Evolutionary conservation across 495 filamentous ascomycete species (phyloP), one percentile per base, ranked within the genome.

Genomic region (Neurospora terricola): DNA sequence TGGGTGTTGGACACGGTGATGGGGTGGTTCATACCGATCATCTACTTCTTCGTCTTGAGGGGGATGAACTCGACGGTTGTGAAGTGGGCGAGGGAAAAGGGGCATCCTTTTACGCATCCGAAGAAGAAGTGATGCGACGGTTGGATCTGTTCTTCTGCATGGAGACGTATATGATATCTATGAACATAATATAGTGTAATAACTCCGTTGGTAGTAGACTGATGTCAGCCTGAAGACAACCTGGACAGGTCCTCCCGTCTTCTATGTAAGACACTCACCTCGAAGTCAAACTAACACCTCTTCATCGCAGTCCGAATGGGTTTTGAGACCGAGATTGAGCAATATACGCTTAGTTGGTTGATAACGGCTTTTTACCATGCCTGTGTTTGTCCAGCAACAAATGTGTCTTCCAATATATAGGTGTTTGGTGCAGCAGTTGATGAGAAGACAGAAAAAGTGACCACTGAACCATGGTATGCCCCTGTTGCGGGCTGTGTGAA

Each of bases 1-100:
- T 87, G 84, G 84, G 21, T 92, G 18, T 73, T 86, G 43, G 91
- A 93, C 75, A 91, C 89, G 0, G 16, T 92, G 10, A 79, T 90
- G 76, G 81, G 82, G 21, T 89, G 86, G 84, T 72, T 91, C 7
- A 75, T 87, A 10, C 83, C 83, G 39, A 23, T 91, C 3, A 82
- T 86, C 38, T 93, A 89, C 87, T 77, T 88, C 42, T 89, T 93
- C 73, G 82, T 89, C n/a, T 75, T 85, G 38, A 81, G 82, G 69
- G 84, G 89, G 73, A 80, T 92, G 79, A 88, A 90, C 76, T 80
- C 80, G 14, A 88, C 89, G 79, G 87, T 92, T 34, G 83, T 78
- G 72, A 86, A 83, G 69, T 91, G 85, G 75, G 87, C 83, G 21
- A 88, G 86, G 82, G 83, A 85, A 78, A 80, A 91, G 75, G 90